Evolutionary conservation across 331 rosid species (phyloP).

Genomic region (Malus hybrid): DNA sequence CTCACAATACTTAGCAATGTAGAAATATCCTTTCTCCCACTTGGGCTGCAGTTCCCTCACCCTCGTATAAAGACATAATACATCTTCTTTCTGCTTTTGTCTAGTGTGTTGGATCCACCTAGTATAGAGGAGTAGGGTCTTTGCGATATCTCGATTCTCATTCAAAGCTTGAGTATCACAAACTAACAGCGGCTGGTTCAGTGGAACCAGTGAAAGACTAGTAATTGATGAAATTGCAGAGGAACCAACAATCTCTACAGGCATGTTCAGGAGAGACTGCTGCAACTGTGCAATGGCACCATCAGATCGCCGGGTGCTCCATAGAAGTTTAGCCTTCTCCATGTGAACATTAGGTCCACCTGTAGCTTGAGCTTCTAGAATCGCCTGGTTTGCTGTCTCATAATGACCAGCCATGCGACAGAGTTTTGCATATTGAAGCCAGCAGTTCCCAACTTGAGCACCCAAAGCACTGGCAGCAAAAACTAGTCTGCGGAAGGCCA

Average conservation of each 20-base stretch:
- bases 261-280: slow-evolving; percentile 81
- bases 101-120: slow-evolving; percentile 98
- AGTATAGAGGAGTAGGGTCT: slow-evolving; percentile 90
- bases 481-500: slow-evolving; percentile 82
- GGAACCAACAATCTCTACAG: slow-evolving; percentile 70
- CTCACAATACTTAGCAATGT: slow-evolving; percentile 88
- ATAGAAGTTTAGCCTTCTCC: slow-evolving; percentile 89
- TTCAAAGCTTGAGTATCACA: slow-evolving; percentile 66
- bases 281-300: slow-evolving; percentile 92
- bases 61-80: slow-evolving; percentile 71
- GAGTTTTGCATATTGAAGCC: slow-evolving; percentile 96
- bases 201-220: slow-evolving; percentile 77
- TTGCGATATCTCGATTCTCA: slow-evolving; percentile 69
- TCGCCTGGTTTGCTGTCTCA: slow-evolving; percentile 95
- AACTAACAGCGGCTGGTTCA: slow-evolving; percentile 43
- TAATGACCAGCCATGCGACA: slow-evolving; percentile 96
- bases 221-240: slow-evolving; percentile 79
- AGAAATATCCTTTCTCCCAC: slow-evolving; percentile 97
- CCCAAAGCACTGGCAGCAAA: slow-evolving; percentile 69
- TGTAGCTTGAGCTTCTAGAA: slow-evolving; percentile 86
- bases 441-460: slow-evolving; percentile 89
- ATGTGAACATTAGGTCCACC: slow-evolving; percentile 84
- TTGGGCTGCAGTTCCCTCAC: slow-evolving; percentile 90
- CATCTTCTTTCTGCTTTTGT: slow-evolving; percentile 98
- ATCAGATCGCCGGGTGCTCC: slow-evolving; percentile 92